A percentile compares a stretch with the other conserved stretches of the same genome.
Evolutionary conservation across 2,329 filamentous ascomycete species (phyloP).

Genomic region (Didymella keratinophila): DNA sequence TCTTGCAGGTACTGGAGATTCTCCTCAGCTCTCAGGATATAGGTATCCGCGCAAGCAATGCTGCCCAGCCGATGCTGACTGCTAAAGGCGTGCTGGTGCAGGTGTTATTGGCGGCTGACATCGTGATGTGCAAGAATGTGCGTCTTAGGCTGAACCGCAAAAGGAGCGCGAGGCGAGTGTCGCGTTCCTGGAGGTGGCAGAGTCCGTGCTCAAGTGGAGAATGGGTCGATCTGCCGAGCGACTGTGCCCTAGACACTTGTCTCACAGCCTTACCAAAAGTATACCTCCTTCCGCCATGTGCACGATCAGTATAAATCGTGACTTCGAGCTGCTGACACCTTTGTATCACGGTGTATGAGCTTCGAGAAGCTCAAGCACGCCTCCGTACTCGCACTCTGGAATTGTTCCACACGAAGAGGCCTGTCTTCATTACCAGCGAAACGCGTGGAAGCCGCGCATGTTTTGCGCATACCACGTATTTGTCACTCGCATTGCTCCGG

Average conservation of each 20-base stretch:
- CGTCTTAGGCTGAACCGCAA: constrained; percentile 15
- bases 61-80: constrained; percentile 8
- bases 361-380: not conserved
- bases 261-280: not conserved
- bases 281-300: too few relatives aligned
- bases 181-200: constrained; percentile 17
- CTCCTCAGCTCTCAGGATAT: not conserved
- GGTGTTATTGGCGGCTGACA: constrained; percentile 7
- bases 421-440: not conserved
- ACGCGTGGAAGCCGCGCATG: not conserved
- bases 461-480: not conserved
- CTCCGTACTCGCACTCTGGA: not conserved
- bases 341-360: not conserved
- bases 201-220: constrained; percentile 14
- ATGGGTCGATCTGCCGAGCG: constrained; percentile 15
- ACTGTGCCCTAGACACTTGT: not conserved
- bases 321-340: not conserved
- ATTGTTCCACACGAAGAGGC: not conserved
- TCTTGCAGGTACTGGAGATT: not conserved
- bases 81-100: constrained; percentile 2
- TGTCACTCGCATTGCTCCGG: not conserved
- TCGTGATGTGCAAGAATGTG: constrained; percentile 10
- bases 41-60: not conserved
- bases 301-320: not conserved
- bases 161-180: constrained; percentile 12